Evolutionary conservation across 2,329 filamentous ascomycete species (phyloP).

Genomic region (Colletotrichum sp.): DNA sequence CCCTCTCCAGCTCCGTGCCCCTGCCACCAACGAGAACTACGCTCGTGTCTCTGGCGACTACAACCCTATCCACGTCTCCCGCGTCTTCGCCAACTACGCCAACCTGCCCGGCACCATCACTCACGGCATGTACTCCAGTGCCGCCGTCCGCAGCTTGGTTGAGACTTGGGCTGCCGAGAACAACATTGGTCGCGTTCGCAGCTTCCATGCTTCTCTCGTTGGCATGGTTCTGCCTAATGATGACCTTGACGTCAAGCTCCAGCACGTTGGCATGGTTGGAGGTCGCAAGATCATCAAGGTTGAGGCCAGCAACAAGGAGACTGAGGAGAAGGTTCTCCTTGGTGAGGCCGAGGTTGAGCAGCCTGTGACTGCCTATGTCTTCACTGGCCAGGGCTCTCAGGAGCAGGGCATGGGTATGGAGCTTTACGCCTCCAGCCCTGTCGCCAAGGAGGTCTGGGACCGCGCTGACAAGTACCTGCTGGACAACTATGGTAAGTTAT

Average conservation of each 20-base stretch:
- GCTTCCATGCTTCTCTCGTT: slow-evolving; percentile 96
- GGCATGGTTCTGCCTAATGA: slow-evolving; percentile 99
- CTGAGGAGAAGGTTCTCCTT: slow-evolving; percentile 92
- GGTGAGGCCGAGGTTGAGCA: slow-evolving; percentile 98
- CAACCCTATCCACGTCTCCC: slow-evolving; percentile 98
- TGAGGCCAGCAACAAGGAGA: slow-evolving; percentile 93
- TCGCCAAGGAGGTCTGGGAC: slow-evolving; percentile 98
- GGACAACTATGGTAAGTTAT: slow-evolving; percentile 90
- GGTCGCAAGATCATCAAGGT: slow-evolving; percentile 99
- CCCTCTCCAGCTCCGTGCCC: slow-evolving; percentile 85
- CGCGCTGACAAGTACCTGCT: slow-evolving; percentile 97
- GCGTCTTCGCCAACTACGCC: slow-evolving; percentile 95
- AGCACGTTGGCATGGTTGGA: slow-evolving; percentile 96
- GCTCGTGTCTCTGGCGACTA: slow-evolving; percentile 97
- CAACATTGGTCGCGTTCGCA: slow-evolving; percentile 94
- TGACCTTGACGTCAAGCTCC: slow-evolving; percentile 90
- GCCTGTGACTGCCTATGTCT: slow-evolving; percentile 94
- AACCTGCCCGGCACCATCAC: slow-evolving; percentile 97
- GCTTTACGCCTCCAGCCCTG: slow-evolving; percentile 88
- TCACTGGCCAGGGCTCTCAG: slow-evolving; percentile 97
- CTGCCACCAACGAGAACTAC: slow-evolving; percentile 96
- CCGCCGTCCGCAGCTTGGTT: slow-evolving; percentile 91
- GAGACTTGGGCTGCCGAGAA: slow-evolving; percentile 99
- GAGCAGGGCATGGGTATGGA: slow-evolving; percentile 99
- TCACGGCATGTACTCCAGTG: slow-evolving; percentile 99